phyloP scores from a whole-genome alignment of 345 rosid genomes.

The Hypericum perforatum region DNA sequence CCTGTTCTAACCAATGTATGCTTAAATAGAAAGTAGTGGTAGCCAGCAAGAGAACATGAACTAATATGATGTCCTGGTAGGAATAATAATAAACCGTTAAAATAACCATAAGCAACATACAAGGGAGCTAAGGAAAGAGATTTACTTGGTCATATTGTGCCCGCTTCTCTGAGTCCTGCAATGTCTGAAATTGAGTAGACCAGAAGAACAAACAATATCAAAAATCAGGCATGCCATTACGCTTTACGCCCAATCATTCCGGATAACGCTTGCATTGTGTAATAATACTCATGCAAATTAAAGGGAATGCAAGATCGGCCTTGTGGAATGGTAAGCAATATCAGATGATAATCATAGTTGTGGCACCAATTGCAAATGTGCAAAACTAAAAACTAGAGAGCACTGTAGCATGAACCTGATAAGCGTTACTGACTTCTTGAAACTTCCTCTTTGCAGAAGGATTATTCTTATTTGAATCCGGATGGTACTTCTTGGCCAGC shows the following conservation, averaged over 20 bases:
- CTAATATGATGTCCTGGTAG: not conserved
- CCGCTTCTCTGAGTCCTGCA: conserved; percentile 58
- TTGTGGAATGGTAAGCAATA: too few relatives aligned
- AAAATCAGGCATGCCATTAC: not conserved
- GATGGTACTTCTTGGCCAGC: conserved; percentile 95
- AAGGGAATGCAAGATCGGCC: not conserved
- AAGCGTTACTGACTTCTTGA: conserved; percentile 82
- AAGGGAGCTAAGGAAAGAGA: not conserved
- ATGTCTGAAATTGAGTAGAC: conserved; percentile 35
- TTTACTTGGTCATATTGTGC: conserved; percentile 58
- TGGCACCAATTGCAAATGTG: too few relatives aligned
- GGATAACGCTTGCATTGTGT: not conserved
- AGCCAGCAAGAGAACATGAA: not conserved
- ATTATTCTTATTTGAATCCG: conserved; percentile 77
- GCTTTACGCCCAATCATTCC: not conserved
- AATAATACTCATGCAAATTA: not conserved
- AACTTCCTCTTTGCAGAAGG: conserved; percentile 81
- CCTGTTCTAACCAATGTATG: too few relatives aligned
- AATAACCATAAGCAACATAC: not conserved
- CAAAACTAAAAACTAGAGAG: too few relatives aligned
- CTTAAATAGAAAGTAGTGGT: not conserved
- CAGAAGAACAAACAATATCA: conserved; percentile 3
- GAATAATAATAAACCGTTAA: conserved; percentile 1
- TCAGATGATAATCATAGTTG: too few relatives aligned
- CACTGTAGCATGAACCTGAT: conserved; percentile 39